Base-by-base conservation (phyloP, 163 green algal species). In the Smithsoniella earleae region DNA sequence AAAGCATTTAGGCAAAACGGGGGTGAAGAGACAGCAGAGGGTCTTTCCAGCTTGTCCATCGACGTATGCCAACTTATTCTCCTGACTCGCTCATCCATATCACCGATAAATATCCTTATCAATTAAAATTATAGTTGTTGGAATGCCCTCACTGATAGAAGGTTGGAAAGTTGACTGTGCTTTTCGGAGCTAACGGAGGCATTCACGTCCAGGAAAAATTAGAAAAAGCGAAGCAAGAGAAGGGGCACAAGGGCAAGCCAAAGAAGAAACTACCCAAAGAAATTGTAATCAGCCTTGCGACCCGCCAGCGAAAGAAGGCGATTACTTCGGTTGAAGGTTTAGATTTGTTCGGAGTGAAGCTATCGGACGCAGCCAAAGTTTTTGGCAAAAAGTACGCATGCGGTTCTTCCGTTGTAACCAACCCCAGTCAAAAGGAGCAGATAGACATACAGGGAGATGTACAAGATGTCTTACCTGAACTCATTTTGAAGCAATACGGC, bases 381-480 rank as follows among this genome's bases (percentile, higher is more conserved):
- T 95, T 97, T 75, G 94, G 94, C 63, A 99, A 99, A 76, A 98
- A 98, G 81, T 99, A 98, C 86, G 94, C 94, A 10, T 95, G 88
- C 65, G 94, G 94, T 2, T 86, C 87, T 5, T 90, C 81, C 4
- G 91, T 98, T 1, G 87, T 88, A 4, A 97, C 97, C 80, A 92
- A 82, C 20, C 80, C 94, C 25, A 90, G 86, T 43, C 87, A 88
- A 6, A 89, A 89, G 78, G 92, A 98, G 75, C 89, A 98, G 77
- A 96, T 99, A 36, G 94, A 99, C 72, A 88, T 91, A 44, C 90
- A 96, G 82, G 90, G 89, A 4, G 89, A 95, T 75, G 94, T 90
- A 77, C 65, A 92, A 49, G 82, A 89, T 43, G 64, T 89, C 55
- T 75, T 91, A 25, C 66, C 80, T 4, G 87, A 91, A 36, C 82